Base-by-base conservation (phyloP, 108 stramenopile genomes). In the Cyclotella kingstonii region DNA sequence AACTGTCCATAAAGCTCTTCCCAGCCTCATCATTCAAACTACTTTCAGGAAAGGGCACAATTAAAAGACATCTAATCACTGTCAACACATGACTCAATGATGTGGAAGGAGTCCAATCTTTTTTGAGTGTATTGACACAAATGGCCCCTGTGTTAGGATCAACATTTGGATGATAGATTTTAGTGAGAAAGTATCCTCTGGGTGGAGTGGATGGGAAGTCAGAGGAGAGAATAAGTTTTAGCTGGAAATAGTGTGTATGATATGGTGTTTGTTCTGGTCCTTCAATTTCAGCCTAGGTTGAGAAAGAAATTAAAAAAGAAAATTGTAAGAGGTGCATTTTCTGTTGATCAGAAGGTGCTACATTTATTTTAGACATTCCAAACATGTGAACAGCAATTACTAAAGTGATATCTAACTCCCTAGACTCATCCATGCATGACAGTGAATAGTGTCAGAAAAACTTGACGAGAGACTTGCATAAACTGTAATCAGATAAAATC, bases 11-110 rank as follows among this genome's bases (percentile, higher is more conserved):
- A 73, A 99, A 99, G 23, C 96, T 77, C 69, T 95, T 96, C 4
- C 98, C 97, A n/a, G 98, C 98, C 59, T 99, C 98, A 51, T 98
- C 97, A 66, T 99, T 99, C 56, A 99, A 77, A 54, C 90, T 89
- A 34, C 88, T 91, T 75, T 99, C 98, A 1, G 98, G 98, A 62
- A 99, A 99, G 9, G 98, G 98, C 11, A 98, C 93, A 61, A 99
- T 99, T 29, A 99, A 69, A 22, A 99, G 76, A 59, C 98, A 99
- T 43, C 98, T 93, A 63, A 99, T 98, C 29, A 99, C 95, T 49
- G 94, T 95, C 64, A 99, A 73, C 5, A 98, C 91, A 70, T 99
- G 97, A 12, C 83, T 50, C 40, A 99, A 72, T 15, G 95, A 93
- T 0, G 94, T 90, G 25, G 75, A 68, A 21, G 94, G 50, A 12